Percentiles rank a stretch among this genome's conserved stretches.
Evolutionary conservation across 2,329 filamentous ascomycete genomes (phyloP).

Genomic region (Fusarium ramigenum): DNA sequence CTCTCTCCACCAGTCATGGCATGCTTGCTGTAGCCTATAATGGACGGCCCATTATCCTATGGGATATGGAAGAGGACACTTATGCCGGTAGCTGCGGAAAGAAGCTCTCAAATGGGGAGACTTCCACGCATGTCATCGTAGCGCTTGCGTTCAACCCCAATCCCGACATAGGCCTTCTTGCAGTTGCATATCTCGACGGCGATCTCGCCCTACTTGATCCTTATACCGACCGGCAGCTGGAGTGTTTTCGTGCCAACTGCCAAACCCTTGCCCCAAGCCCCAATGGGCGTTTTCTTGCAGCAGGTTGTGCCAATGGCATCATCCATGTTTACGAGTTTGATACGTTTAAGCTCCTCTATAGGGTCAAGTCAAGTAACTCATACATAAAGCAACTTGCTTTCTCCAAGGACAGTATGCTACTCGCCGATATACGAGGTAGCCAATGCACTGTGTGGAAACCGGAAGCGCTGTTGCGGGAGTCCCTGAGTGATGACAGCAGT

Average conservation of each 20-base stretch:
- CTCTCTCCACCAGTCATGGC: constrained; percentile 43
- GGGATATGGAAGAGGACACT: constrained; percentile 46
- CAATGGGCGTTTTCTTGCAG: constrained; percentile 45
- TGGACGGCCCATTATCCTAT: constrained; percentile 46
- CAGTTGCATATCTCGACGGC: constrained; percentile 45
- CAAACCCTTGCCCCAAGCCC: constrained; percentile 46
- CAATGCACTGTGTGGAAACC: constrained; percentile 53
- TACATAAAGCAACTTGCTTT: constrained; percentile 48
- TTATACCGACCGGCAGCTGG: constrained; percentile 37
- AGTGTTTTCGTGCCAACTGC: constrained; percentile 42
- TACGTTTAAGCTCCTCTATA: constrained; percentile 39
- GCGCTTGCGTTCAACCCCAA: constrained; percentile 50
- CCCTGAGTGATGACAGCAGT: constrained; percentile 42
- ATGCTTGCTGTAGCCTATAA: constrained; percentile 49
- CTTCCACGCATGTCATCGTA: constrained; percentile 44
- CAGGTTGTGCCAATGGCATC: constrained; percentile 34
- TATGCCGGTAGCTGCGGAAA: constrained; percentile 48
- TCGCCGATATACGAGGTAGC: constrained; percentile 48
- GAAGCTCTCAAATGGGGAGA: constrained; percentile 44
- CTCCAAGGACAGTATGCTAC: constrained; percentile 44
- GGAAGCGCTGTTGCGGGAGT: constrained; percentile 38
- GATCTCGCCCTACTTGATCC: constrained; percentile 47
- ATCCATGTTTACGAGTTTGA: constrained; percentile 45
- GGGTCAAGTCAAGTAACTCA: constrained; percentile 18
- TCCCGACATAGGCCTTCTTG: constrained; percentile 43